These are phyloP conservation scores for Epichloe uncinata DNA, from an alignment of 2,329 filamentous ascomycete genomes.

Conservation along the genomic window DNA sequence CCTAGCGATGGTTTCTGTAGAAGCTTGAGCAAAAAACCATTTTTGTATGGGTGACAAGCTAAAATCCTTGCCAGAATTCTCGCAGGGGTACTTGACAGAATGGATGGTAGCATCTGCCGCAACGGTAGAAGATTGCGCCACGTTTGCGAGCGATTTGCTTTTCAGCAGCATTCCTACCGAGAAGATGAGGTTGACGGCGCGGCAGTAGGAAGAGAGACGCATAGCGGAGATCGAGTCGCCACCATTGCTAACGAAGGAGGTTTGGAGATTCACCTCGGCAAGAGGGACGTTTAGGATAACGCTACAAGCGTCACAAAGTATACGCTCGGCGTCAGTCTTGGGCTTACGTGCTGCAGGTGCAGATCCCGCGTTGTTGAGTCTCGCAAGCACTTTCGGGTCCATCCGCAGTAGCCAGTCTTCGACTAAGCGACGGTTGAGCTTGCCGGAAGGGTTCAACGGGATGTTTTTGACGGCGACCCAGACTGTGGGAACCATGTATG, in stretches of 20 bases:
- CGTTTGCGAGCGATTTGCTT: neutral
- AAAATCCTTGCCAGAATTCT: neutral
- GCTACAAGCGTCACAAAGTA: constrained; percentile 21
- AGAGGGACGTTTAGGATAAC: constrained; percentile 24
- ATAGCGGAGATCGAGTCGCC: constrained; percentile 33
- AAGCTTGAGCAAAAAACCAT: constrained; percentile 3
- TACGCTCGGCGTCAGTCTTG: constrained; percentile 1
- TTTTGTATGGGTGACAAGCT: constrained; percentile 6
- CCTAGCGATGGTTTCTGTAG: neutral
- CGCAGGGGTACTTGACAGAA: neutral
- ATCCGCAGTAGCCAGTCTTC: constrained; percentile 2
- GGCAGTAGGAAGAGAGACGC: constrained; percentile 25
- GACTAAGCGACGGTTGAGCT: constrained; percentile 8
- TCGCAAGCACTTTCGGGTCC: neutral
- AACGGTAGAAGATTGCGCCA: neutral
- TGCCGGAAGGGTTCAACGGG: constrained; percentile 8
- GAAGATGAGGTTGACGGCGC: constrained; percentile 16
- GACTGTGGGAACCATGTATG: constrained; percentile 2
- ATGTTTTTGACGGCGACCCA: constrained; percentile 3
- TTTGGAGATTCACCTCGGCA: constrained; percentile 15
- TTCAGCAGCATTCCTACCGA: constrained; percentile 12
- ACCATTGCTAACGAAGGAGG: constrained; percentile 26
- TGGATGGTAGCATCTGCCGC: neutral
- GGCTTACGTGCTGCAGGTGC: neutral
- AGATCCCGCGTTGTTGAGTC: neutral